Percentiles rank a stretch among this genome's conserved stretches.
Conservation (phyloP, 2,329 filamentous ascomycete species). For the Fusarium buharicum region DNA sequence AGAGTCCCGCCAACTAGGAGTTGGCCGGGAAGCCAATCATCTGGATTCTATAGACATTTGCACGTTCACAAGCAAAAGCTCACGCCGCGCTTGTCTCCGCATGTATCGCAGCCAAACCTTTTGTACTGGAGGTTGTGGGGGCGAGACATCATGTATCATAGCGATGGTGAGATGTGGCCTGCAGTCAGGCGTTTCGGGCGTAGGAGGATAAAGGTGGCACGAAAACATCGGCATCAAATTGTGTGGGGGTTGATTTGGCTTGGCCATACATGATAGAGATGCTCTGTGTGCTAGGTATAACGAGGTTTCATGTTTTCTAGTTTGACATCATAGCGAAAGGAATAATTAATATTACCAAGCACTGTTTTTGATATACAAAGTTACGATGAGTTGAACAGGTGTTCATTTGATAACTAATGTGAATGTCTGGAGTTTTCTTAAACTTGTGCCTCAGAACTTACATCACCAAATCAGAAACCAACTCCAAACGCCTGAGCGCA, state of each 20-base stretch:
- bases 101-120: conserved; percentile 5
- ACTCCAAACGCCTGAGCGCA: too few species aligned
- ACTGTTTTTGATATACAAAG: conserved; percentile 1
- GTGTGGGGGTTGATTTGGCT: conserved; percentile 11
- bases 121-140: neutral
- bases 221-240: conserved; percentile 16
- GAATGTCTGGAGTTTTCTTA: too few species aligned
- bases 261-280: conserved; percentile 10
- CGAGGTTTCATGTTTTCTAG: conserved; percentile 29
- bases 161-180: conserved; percentile 33
- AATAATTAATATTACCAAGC: conserved; percentile 26
- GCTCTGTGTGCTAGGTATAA: conserved; percentile 19
- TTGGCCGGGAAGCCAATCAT: conserved; percentile 3
- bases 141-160: conserved; percentile 28
- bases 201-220: conserved; percentile 34
- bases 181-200: conserved; percentile 45
- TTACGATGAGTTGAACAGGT: too few species aligned
- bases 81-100: conserved; percentile 17
- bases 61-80: conserved; percentile 27
- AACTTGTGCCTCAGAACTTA: neutral
- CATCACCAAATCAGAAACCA: too few species aligned
- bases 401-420: neutral
- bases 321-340: conserved; percentile 30
- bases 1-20: conserved; percentile 40
- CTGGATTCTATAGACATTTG: conserved; percentile 24